Evolutionary conservation across 306 rosid species (phyloP).

Genomic region (Gleditsia sinensis): DNA sequence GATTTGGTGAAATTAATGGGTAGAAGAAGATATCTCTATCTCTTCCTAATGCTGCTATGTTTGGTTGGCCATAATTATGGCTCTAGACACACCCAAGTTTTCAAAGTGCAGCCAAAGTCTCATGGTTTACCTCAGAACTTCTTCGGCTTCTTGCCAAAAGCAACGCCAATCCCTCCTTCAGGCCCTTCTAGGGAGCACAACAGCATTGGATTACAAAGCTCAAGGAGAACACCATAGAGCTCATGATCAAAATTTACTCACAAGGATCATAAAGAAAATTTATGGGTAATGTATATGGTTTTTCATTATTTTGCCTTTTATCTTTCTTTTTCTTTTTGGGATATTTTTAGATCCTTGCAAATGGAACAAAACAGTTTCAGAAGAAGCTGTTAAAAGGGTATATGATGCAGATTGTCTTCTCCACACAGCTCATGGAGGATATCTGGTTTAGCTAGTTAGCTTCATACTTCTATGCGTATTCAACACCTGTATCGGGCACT

Average conservation of each 20-base stretch:
- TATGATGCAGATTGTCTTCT: not conserved
- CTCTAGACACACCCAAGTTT: constrained; percentile 45
- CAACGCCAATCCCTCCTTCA: constrained; percentile 70
- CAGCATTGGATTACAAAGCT: constrained; percentile 53
- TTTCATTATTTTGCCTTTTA: not conserved
- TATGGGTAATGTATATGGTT: constrained; percentile 36
- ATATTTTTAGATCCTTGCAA: not conserved
- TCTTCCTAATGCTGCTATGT: constrained; percentile 39
- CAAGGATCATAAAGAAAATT: constrained; percentile 5
- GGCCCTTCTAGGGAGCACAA: constrained; percentile 88
- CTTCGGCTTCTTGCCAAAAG: constrained; percentile 69
- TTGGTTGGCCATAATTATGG: constrained; percentile 36
- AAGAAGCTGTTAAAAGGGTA: not conserved
- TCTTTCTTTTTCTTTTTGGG: not conserved
- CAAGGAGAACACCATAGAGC: constrained; percentile 49
- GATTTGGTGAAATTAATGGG: constrained; percentile 50
- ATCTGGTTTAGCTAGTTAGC: no score
- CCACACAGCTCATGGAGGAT: constrained; percentile 2
- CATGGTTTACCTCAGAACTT: constrained; percentile 35
- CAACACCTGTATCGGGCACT: no score
- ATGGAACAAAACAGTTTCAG: not conserved
- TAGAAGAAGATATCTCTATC: constrained; percentile 29
- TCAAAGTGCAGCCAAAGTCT: constrained; percentile 49
- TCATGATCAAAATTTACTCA: not conserved
- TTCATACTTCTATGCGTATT: no score